Conservation (phyloP, 352 stramenopile genomes). For the Lagenidium sp. region DNA sequence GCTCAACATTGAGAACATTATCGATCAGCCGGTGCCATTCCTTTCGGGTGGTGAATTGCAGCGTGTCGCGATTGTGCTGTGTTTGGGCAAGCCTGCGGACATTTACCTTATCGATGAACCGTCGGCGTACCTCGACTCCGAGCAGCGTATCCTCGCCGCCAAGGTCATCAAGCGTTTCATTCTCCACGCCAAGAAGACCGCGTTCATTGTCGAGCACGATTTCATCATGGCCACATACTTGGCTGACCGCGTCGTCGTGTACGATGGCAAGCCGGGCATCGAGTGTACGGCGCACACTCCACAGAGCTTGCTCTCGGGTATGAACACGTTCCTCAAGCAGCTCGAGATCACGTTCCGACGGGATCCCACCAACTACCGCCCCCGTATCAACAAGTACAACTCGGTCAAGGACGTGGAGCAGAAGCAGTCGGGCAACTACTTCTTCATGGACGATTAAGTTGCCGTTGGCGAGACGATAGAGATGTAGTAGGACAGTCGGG, state of each 20-base stretch:
- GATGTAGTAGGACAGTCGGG: too few species aligned
- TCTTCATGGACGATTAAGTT: conserved; percentile 98
- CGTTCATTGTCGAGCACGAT: conserved; percentile 99
- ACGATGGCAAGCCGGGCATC: conserved; percentile 93
- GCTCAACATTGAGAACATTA: conserved; percentile 97
- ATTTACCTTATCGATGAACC: conserved; percentile 99
- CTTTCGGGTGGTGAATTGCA: conserved; percentile 99
- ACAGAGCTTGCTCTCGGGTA: conserved; percentile 94
- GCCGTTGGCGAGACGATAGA: too few species aligned
- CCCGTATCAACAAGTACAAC: conserved; percentile 94
- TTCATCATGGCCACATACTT: conserved; percentile 99
- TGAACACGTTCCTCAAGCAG: conserved; percentile 99
- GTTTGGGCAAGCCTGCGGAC: conserved; percentile 96
- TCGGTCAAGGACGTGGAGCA: conserved; percentile 98
- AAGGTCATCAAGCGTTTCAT: conserved; percentile 99
- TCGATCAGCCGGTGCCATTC: conserved; percentile 97
- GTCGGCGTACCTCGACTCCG: conserved; percentile 98
- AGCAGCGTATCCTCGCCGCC: conserved; percentile 98
- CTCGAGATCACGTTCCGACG: conserved; percentile 99
- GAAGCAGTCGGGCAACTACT: conserved; percentile 97
- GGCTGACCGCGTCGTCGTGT: conserved; percentile 94
- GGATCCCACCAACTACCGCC: conserved; percentile 98
- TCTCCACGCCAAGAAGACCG: conserved; percentile 99
- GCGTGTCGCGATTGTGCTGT: conserved; percentile 97
- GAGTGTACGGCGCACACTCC: conserved; percentile 96